Evolutionary conservation across 2,329 filamentous ascomycete genomes (phyloP), one percentile per base, ranked within the genome.

Genomic region (Neurospora sp.): DNA sequence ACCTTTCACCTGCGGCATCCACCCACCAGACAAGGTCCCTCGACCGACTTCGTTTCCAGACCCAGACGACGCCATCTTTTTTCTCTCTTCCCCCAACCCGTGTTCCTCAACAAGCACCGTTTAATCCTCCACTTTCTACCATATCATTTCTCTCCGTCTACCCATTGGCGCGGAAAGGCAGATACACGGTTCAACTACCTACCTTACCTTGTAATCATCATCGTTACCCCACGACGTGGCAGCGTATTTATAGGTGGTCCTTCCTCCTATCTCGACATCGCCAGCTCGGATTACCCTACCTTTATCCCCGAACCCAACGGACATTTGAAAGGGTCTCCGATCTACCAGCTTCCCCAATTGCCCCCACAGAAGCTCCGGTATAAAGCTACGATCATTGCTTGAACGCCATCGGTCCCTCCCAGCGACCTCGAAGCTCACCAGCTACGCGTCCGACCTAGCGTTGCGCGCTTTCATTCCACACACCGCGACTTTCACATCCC

Each of bases 1-100:
- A 76, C 75, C 75, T 76, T 76, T 74, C 75, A 75, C 73, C 73
- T 73, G 71, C 68, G 40, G 46, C 46, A 58, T 58, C 46, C 46
- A 58, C 46, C 46, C 46, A 58, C 23, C 46, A 58, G 46, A 58
- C 46, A 58, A 33, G 46, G 46, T 58, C 46, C 46, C 46, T 58
- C 46, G 23, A 58, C 46, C 46, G 46, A 58, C 62, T 52, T 46
- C 70, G 28, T 70, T 66, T 68, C 67, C 67, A 46, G 52, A 69
- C 28, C 68, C 42, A 58, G 52, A 71, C 52, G 62, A 69, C 23
- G 46, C 23, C 46, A 58, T 58, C 46, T 58, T 58, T 58, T 58
- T 58, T 43, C 46, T 42, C 58, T 17, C 40, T 38, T 67, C 62
- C 42, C 42, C 52, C 36, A 36, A 42, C 33, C 23, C 46, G 43